Percentiles rank a stretch among this genome's conserved stretches.
Evolutionary conservation across 441 rosid genomes (phyloP).

Genomic region (Melastoma candidum): DNA sequence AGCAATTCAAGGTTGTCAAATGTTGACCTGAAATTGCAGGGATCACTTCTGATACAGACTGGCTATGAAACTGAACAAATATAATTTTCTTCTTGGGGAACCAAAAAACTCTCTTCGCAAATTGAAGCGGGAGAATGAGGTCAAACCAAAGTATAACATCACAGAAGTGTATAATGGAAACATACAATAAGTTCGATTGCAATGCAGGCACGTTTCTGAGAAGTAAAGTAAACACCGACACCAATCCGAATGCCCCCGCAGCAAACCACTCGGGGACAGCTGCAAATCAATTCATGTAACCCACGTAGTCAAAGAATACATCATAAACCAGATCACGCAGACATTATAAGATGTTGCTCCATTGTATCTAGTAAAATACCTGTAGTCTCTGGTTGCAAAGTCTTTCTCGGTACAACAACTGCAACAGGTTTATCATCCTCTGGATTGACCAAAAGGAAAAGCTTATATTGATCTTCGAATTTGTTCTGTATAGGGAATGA

Average conservation of each 20-base stretch:
- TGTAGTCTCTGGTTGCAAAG: constrained; percentile 74
- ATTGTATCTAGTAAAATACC: constrained; percentile 24
- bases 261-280: constrained; percentile 98
- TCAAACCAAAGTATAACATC: not conserved
- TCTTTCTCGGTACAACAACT: constrained; percentile 76
- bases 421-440: constrained; percentile 96
- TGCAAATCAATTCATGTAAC: constrained; percentile 20
- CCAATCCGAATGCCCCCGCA: constrained; percentile 84
- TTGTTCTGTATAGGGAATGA: constrained; percentile 46
- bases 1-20: constrained; percentile 66
- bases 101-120: not conserved
- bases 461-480: constrained; percentile 73
- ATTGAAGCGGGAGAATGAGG: not conserved
- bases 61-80: not conserved
- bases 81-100: not conserved
- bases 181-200: constrained; percentile 81
- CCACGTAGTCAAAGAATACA: constrained; percentile 2
- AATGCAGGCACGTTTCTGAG: constrained; percentile 82
- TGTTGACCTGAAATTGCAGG: constrained; percentile 46
- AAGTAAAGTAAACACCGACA: constrained; percentile 76
- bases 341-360: not conserved
- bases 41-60: constrained; percentile 1
- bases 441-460: constrained; percentile 78
- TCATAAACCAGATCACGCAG: constrained; percentile 7
- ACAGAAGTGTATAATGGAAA: constrained; percentile 4